Conservation (phyloP, 148 eudicot genomes). For the Drosera capensis region DNA sequence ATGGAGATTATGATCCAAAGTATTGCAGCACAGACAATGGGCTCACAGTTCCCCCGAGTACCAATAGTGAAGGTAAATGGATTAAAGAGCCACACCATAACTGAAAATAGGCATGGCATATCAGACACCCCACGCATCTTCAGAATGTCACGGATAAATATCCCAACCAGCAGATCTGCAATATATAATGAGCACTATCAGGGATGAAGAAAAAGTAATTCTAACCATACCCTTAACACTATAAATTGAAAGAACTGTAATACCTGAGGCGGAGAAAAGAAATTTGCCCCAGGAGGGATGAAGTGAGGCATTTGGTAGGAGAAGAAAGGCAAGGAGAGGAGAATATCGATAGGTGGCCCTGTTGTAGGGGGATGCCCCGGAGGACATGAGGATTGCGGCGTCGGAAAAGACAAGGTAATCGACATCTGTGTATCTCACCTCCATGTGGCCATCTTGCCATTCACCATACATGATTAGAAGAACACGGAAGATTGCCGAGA, state of each 20-base stretch:
- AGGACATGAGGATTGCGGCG: conserved; percentile 70
- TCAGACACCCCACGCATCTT: conserved; percentile 86
- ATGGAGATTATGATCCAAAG: conserved; percentile 86
- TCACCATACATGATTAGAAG: conserved; percentile 72
- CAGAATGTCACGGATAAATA: conserved; percentile 56
- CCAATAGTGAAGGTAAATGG: conserved; percentile 99
- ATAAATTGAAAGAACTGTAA: background rate
- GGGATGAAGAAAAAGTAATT: too few species aligned
- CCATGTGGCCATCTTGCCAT: conserved; percentile 96
- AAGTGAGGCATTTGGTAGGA: conserved; percentile 59
- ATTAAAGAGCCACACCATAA: conserved; percentile 85
- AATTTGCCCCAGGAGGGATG: conserved; percentile 86
- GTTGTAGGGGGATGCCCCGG: conserved; percentile 72
- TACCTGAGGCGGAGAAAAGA: conserved; percentile 89
- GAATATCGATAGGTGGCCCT: conserved; percentile 88
- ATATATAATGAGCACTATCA: background rate
- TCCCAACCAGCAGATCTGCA: conserved; percentile 76
- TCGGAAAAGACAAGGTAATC: conserved; percentile 92
- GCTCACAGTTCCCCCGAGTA: conserved; percentile 99
- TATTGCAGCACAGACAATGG: conserved; percentile 75
- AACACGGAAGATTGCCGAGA: conserved; percentile 55
- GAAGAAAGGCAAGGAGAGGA: conserved; percentile 74
- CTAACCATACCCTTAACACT: too few species aligned
- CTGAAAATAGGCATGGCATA: conserved; percentile 31
- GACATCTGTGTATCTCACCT: conserved; percentile 87